Evolutionary conservation across 2,329 filamentous ascomycete genomes (phyloP), one percentile per base, ranked within the genome.

Genomic region (Fusarium avenaceum): DNA sequence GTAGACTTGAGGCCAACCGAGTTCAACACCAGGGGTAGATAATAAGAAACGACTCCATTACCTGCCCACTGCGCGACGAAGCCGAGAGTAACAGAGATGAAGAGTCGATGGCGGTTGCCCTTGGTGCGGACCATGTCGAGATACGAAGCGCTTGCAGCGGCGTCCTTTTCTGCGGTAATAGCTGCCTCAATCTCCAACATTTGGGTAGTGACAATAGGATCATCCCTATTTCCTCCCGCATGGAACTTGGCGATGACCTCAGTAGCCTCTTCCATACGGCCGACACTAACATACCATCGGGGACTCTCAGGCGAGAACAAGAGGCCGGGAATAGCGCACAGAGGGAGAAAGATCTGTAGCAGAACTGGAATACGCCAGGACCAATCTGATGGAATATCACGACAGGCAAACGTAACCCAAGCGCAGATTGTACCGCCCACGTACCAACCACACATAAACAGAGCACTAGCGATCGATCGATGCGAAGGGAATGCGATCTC

Each of bases 401-500:
- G 32, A 3, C 53, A 58, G 8, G 30, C 57, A 19, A 60, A 60
- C 0, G 57, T 60, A 1, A 60, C 57, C 57, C 53, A 60, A 13
- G 44, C 57, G 11, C 53, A 44, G n/a, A 57, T 43, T 0, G 55
- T 32, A 7, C 57, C 55, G 17, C 57, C 57, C 1, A 60, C 44
- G 14, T 58, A 60, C 20, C 45, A 60, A 0, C 57, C 53, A 20
- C 57, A 59, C 57, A 58, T 57, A 17, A 58, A 60, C 7, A 57
- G 1, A 8, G 57, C 54, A 4, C 53, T 50, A 2, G 57, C 53
- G 15, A 60, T 60, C 7, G 57, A 32, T 39, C 53, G 22, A 20
- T 60, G 57, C 4, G 57, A 58, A 14, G 53, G 57, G 24, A 51
- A 59, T 5, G 57, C 53, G 1, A 60, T 60, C 44, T 60, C 57